Percentiles rank a stretch among this genome's conserved stretches.
Conservation (phyloP, 257 asterid species). For the Avicennia marina region DNA sequence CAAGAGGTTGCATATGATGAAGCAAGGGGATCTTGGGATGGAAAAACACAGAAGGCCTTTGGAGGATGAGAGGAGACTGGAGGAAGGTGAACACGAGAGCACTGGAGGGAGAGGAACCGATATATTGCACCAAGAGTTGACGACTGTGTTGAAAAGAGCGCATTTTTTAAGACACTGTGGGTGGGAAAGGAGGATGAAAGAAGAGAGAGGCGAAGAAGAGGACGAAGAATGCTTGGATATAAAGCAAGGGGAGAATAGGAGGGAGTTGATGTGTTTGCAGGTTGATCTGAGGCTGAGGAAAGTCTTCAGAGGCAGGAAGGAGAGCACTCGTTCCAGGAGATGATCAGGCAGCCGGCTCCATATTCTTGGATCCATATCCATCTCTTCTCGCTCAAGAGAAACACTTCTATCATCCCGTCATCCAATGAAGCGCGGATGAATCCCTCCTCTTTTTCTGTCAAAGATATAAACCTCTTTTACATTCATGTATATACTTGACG, state of each 20-base stretch:
- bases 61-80: conserved; percentile 37
- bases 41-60: conserved; percentile 58
- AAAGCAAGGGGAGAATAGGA: conserved; percentile 48
- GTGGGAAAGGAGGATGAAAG: conserved; percentile 67
- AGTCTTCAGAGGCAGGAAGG: conserved; percentile 56
- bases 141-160: conserved; percentile 43
- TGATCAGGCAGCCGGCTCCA: conserved; percentile 63
- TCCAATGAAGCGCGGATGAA: too few relatives aligned
- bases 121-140: conserved; percentile 39
- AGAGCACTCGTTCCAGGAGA: conserved; percentile 49
- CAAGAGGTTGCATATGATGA: conserved; percentile 43
- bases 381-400: not conserved
- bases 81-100: conserved; percentile 19
- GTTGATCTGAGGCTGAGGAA: conserved; percentile 57
- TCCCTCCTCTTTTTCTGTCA: too few relatives aligned
- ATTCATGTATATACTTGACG: too few relatives aligned
- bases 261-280: conserved; percentile 57
- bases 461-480: too few relatives aligned
- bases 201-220: conserved; percentile 31
- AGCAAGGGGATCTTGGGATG: conserved; percentile 26
- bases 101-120: conserved; percentile 41
- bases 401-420: too few relatives aligned
- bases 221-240: conserved; percentile 36
- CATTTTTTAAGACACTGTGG: conserved; percentile 37
- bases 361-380: conserved; percentile 48